A percentile compares a stretch with the other conserved stretches of the same genome.
phyloP scores from a whole-genome alignment of 495 filamentous ascomycete genomes.

The Sabuloglossum arenarium region DNA sequence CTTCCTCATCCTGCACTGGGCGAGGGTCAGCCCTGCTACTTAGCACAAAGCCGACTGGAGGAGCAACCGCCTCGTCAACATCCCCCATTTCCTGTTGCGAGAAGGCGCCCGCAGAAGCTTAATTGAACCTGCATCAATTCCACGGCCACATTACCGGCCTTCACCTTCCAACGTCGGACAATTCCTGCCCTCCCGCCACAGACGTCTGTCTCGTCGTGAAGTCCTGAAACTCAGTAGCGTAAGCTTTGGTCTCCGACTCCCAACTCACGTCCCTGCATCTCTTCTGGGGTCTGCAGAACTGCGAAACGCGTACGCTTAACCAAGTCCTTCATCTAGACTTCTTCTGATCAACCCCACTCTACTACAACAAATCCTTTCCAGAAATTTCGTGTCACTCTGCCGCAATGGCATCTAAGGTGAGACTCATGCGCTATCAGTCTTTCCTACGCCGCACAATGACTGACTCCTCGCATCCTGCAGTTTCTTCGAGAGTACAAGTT shows the following conservation, averaged over 20 bases:
- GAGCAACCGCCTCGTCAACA: not conserved
- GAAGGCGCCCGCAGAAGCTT: constrained; percentile 1
- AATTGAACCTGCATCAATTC: constrained; percentile 1
- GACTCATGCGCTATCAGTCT: not conserved
- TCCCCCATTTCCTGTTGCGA: not conserved
- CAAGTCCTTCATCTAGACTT: not conserved
- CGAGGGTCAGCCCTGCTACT: too few species aligned
- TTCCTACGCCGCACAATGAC: constrained; percentile 1
- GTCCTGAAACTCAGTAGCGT: not conserved
- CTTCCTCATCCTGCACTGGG: not conserved
- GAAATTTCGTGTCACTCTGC: constrained; percentile 6
- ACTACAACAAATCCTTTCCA: not conserved
- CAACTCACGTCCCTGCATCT: not conserved
- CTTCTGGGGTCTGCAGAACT: not conserved
- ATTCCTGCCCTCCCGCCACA: not conserved
- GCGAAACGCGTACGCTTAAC: not conserved
- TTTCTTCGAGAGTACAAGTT: constrained; percentile 98
- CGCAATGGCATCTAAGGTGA: constrained; percentile 26
- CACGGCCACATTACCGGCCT: not conserved
- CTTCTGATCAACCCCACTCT: not conserved
- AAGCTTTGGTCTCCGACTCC: not conserved
- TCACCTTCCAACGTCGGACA: not conserved
- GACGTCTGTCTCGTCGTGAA: not conserved
- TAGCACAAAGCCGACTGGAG: not conserved
- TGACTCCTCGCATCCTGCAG: constrained; percentile 23